These are phyloP conservation scores for Leccinum uliginosum DNA, from an alignment of 768 basidiomycete genomes.

Conservation along the genomic window DNA sequence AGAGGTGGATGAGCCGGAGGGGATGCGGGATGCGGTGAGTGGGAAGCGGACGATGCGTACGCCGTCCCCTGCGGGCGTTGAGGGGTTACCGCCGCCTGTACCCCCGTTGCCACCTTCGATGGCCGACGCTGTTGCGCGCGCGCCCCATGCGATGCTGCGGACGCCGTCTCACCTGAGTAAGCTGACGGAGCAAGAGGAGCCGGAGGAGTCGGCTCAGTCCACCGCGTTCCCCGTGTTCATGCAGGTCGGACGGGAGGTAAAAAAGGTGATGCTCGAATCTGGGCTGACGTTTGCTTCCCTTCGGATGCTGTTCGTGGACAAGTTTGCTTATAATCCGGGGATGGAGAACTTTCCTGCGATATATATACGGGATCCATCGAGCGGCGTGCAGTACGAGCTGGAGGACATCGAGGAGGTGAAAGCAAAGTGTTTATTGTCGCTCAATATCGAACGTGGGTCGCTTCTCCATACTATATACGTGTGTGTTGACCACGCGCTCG, in stretches of 20 bases:
- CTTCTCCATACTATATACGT: background rate
- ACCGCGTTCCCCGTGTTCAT: slow-evolving; percentile 70
- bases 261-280: slow-evolving; percentile 73
- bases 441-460: slow-evolving; percentile 94
- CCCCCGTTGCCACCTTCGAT: slow-evolving; percentile 48
- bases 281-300: slow-evolving; percentile 69
- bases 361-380: slow-evolving; percentile 88
- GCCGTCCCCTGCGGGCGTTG: slow-evolving; percentile 28
- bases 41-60: slow-evolving; percentile 32
- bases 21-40: slow-evolving; percentile 12
- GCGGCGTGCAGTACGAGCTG: slow-evolving; percentile 92
- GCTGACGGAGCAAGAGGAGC: slow-evolving; percentile 18
- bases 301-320: slow-evolving; percentile 88
- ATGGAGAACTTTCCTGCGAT: slow-evolving; percentile 93
- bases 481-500: background rate
- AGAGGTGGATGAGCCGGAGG: slow-evolving; percentile 55
- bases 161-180: slow-evolving; percentile 10
- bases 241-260: slow-evolving; percentile 86
- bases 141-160: slow-evolving; percentile 5
- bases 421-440: slow-evolving; percentile 80
- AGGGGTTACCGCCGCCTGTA: slow-evolving; percentile 32
- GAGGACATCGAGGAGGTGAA: slow-evolving; percentile 93
- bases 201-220: slow-evolving; percentile 14
- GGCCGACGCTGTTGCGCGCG: slow-evolving; percentile 32
- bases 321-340: slow-evolving; percentile 91